Base-by-base conservation (phyloP, 257 asterid species). In the Petrea volubilis region DNA sequence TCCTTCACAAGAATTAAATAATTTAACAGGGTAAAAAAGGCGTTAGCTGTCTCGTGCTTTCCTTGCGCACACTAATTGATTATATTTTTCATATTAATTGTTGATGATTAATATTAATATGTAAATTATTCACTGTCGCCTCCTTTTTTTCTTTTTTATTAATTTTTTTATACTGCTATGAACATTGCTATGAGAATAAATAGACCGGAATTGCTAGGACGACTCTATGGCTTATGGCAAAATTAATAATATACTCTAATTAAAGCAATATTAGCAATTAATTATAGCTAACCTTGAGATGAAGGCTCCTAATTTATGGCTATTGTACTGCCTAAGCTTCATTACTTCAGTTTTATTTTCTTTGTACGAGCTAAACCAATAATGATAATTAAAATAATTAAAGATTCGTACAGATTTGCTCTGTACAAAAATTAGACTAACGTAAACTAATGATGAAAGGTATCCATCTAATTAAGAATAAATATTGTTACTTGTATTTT, bases 301-400 rank as follows among this genome's bases (percentile, higher is more conserved):
- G 65, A 40, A 27, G 56, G 57, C 62, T 62, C 52, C 17, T 53
- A 76, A 50, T 62, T 68, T 29, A 68, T 49, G 67, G 43, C 76
- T 69, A 53, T 21, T 61, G n/a, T n/a, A n/a, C n/a, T n/a, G 47
- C 62, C 47, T 49, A 49, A 41, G 41, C 34, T n/a, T 43, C 28
- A 49, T 60, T 71, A 34, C 6, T 58, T 15, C 2, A 27, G 20
- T 46, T 36, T 17, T 17, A 15, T 47, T 47, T 47, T 8, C 46
- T n/a, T n/a, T n/a, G 46, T 8, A 11, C 33, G 66, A 24, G 65
- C 67, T 27, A 17, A 18, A 23, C 57, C 38, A 47, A 65, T 57
- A 44, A 46, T 31, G 44, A 24, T 23, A 7, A 17, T 17, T 5
- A 10, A 25, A 9, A 36, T 68, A 23, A 68, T n/a, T n/a, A n/a